Evolutionary conservation across 2,329 filamentous ascomycete genomes (phyloP).

Genomic region (Pseudopyricularia cyperi): DNA sequence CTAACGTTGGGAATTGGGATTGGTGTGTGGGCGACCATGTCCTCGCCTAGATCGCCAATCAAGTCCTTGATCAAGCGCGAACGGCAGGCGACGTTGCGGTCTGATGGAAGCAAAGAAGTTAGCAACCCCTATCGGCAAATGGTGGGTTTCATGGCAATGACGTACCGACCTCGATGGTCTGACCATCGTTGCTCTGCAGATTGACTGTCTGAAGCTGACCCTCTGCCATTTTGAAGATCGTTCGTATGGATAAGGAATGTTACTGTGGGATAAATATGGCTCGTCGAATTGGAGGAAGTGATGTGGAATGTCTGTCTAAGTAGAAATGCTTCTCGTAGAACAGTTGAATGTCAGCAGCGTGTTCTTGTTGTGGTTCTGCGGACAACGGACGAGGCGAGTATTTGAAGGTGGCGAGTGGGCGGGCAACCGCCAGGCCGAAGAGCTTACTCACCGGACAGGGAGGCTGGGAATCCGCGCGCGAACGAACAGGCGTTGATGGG

Average conservation of each 20-base stretch:
- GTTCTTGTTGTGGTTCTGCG: too few relatives aligned
- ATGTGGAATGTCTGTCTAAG: too few relatives aligned
- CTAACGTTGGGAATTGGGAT: constrained; percentile 93
- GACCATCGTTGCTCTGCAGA: constrained; percentile 37
- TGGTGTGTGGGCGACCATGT: constrained; percentile 42
- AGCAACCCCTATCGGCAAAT: not conserved
- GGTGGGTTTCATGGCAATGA: not conserved
- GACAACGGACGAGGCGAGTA: too few relatives aligned
- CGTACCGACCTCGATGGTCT: constrained; percentile 25
- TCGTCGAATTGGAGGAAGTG: too few relatives aligned
- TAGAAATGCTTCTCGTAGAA: too few relatives aligned
- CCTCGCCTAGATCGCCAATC: constrained; percentile 79
- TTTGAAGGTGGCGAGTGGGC: too few relatives aligned
- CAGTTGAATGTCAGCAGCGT: too few relatives aligned
- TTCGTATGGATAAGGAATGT: not conserved
- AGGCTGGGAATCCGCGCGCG: too few relatives aligned
- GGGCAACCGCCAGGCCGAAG: too few relatives aligned
- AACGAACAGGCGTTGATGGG: too few relatives aligned
- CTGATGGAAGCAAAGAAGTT: constrained; percentile 24
- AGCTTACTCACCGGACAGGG: too few relatives aligned
- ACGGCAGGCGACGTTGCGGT: constrained; percentile 76
- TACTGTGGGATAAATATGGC: too few relatives aligned
- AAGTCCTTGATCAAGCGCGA: constrained; percentile 97
- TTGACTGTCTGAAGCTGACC: constrained; percentile 26
- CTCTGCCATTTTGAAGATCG: constrained; percentile 15